Evolutionary conservation across 2,329 filamentous ascomycete genomes (phyloP).

Genomic region (Pestalotiopsis sp.): DNA sequence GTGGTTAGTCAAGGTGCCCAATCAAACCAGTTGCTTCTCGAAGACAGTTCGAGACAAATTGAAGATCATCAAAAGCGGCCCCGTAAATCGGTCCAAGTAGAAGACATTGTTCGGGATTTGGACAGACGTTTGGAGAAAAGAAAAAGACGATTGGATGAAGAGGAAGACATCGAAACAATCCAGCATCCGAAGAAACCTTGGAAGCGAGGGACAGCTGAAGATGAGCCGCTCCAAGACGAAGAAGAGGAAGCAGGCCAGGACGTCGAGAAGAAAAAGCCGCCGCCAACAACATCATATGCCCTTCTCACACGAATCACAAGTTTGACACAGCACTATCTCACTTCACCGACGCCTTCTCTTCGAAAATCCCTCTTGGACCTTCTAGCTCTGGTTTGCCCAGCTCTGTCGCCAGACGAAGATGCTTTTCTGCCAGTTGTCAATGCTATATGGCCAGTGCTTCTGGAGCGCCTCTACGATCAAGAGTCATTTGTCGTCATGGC

Average conservation of each 20-base stretch:
- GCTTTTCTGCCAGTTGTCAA: constrained; percentile 88
- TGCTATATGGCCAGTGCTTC: constrained; percentile 82
- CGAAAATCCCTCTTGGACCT: constrained; percentile 78
- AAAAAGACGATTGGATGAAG: constrained; percentile 28
- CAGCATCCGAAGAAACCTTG: constrained; percentile 38
- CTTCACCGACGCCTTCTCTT: constrained; percentile 77
- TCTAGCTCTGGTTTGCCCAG: constrained; percentile 68
- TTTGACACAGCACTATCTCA: constrained; percentile 87
- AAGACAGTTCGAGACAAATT: constrained; percentile 34
- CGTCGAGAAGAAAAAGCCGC: constrained; percentile 53
- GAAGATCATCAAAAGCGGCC: constrained; percentile 44
- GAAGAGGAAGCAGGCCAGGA: constrained; percentile 33
- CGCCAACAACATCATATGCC: constrained; percentile 77
- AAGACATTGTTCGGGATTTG: constrained; percentile 56
- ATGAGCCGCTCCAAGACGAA: constrained; percentile 31
- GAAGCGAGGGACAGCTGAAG: constrained; percentile 26
- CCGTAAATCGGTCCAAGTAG: constrained; percentile 35
- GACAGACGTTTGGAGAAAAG: constrained; percentile 57
- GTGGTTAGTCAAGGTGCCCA: constrained; percentile 81
- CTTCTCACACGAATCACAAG: constrained; percentile 79
- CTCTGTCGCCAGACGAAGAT: constrained; percentile 75
- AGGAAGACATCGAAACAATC: constrained; percentile 31
- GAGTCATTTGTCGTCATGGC: constrained; percentile 70
- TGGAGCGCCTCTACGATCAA: constrained; percentile 64
- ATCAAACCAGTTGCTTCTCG: constrained; percentile 48